phyloP scores from a whole-genome alignment of 163 green algal species.

The Scenedesmus sp. region DNA sequence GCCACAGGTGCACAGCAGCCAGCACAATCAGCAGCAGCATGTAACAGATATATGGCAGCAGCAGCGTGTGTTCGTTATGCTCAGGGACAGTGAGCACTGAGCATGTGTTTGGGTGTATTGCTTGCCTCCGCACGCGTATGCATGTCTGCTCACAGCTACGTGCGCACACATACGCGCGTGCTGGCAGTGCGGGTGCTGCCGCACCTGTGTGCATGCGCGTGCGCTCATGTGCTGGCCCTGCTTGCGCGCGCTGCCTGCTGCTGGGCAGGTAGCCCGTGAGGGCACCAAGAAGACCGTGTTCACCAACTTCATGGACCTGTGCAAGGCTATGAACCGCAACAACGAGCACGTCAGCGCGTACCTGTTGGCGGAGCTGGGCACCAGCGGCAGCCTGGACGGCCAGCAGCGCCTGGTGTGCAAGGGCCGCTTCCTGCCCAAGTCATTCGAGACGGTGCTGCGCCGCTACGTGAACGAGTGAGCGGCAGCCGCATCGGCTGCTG shows the following conservation, averaged over 20 bases:
- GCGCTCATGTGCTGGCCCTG: too few species aligned
- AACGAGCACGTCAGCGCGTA: slow-evolving; percentile 95
- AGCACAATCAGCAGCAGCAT: not conserved
- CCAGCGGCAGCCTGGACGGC: slow-evolving; percentile 94
- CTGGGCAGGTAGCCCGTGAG: slow-evolving; percentile 91
- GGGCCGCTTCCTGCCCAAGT: slow-evolving; percentile 98
- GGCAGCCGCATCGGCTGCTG: not conserved
- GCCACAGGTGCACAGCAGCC: slow-evolving; percentile 79
- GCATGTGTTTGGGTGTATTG: not conserved
- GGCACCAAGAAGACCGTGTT: slow-evolving; percentile 99
- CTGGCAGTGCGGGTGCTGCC: too few species aligned
- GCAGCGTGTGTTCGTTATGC: not conserved
- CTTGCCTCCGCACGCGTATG: too few species aligned
- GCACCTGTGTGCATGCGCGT: too few species aligned
- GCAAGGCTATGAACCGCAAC: slow-evolving; percentile 97
- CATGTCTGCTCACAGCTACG: too few species aligned
- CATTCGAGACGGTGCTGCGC: slow-evolving; percentile 97
- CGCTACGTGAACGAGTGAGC: slow-evolving; percentile 92
- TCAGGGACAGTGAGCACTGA: not conserved
- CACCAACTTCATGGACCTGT: slow-evolving; percentile 99
- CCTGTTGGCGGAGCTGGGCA: slow-evolving; percentile 95
- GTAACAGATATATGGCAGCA: not conserved
- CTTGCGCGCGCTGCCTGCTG: too few species aligned
- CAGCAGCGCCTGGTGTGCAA: slow-evolving; percentile 97
- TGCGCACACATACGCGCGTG: too few species aligned